phyloP scores from a whole-genome alignment of 2,329 filamentous ascomycete genomes.

The Aspergillus brunneoviolaceus region DNA sequence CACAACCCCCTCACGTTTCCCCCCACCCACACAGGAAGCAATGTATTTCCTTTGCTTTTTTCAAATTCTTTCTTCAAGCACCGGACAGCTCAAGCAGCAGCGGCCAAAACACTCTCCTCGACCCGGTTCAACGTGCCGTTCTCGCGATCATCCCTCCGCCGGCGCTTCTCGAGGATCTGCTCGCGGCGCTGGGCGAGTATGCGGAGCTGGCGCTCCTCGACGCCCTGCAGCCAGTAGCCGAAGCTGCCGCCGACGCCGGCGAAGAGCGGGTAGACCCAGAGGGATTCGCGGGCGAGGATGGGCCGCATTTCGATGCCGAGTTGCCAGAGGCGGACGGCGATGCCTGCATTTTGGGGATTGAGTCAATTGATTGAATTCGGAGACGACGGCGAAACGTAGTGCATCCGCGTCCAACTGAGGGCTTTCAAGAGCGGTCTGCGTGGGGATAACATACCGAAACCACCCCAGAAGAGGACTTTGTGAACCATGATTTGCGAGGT shows the following conservation, averaged over 20 bases:
- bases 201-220: conserved; percentile 77
- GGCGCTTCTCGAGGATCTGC: conserved; percentile 82
- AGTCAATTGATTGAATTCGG: conserved; percentile 2
- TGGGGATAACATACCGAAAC: conserved; percentile 71
- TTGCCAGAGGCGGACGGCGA: conserved; percentile 92
- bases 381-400: no score
- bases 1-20: no score
- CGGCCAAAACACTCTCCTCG: conserved; percentile 38
- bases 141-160: conserved; percentile 63
- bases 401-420: no score
- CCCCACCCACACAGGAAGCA: no score
- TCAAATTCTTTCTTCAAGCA: no score
- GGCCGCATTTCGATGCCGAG: conserved; percentile 98
- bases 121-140: conserved; percentile 38
- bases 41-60: background rate
- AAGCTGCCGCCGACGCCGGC: conserved; percentile 83
- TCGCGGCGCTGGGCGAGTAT: conserved; percentile 77
- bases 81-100: conserved; percentile 32
- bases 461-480: conserved; percentile 57
- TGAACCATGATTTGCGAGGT: conserved; percentile 42
- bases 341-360: conserved; percentile 56
- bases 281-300: conserved; percentile 77
- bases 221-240: conserved; percentile 93
- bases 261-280: conserved; percentile 92
- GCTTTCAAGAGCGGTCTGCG: no score